Evolutionary conservation across 208 protist species (phyloP), one percentile per base, ranked within the genome.

Genomic region (Leptomonas pyrrhocoris): DNA sequence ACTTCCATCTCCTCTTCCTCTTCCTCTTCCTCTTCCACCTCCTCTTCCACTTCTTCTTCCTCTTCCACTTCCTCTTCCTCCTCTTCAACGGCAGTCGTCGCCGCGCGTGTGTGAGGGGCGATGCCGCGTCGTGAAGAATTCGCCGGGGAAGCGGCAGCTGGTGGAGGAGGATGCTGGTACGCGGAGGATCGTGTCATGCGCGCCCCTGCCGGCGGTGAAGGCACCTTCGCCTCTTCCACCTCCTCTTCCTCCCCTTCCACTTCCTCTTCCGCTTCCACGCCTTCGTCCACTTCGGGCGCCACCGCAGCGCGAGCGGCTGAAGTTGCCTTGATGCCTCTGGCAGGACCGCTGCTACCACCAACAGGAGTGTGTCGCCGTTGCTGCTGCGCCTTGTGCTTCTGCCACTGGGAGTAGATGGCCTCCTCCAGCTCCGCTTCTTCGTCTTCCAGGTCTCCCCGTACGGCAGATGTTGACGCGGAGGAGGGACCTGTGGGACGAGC

Each of bases 381-480:
- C 57, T 57, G 55, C 19, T 58, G 67, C 50, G 56, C 34, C 56
- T 71, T 71, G 54, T 76, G 51, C 62, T 68, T 67, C 62, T 65
- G 62, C 61, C 62, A 70, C 38, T 77, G 66, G 5, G 25, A 56
- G 53, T 73, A 73, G 46, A 69, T 55, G 1, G 45, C 73, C 28
- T 73, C 66, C 48, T 69, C 66, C 21, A 72, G 46, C 59, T 49
- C 34, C 49, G 49, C 73, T 21, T 72, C 66, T 34, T 78, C 73
- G 21, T 73, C 64, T 1, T 55, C 43, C 21, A 50, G 53, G 45
- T 51, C 27, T 16, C 51, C 64, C 15, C 62, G 28, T n/a, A 56
- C 58, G 7, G 68, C 49, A 3, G 21, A 9, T 38, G 34, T 21
- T 4, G 60, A 18, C 7, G 60, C 46, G 46, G 60, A n/a, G 34